Percentiles rank a stretch among this genome's conserved stretches.
These are phyloP conservation scores for Brettanomyces naardenensis DNA, from an alignment of 805 yeast genomes.

Conservation along the genomic window DNA sequence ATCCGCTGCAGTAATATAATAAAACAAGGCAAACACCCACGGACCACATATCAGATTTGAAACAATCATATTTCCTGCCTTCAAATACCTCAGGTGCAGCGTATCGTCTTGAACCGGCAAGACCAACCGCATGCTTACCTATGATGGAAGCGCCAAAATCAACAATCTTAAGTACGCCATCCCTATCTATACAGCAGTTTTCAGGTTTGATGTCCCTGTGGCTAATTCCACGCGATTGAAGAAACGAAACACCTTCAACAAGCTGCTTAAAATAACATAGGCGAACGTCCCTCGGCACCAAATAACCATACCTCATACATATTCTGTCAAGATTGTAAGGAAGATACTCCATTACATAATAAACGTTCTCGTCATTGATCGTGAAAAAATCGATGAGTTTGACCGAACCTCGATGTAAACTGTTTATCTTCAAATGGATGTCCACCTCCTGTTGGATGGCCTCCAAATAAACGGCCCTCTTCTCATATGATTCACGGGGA, in stretches of 20 bases:
- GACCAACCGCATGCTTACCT: constrained; percentile 26
- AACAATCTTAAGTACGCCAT: constrained; percentile 32
- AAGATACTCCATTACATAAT: constrained; percentile 27
- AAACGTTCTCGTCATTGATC: constrained; percentile 15
- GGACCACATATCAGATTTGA: constrained; percentile 41
- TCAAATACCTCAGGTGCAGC: constrained; percentile 41
- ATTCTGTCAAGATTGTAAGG: constrained; percentile 21
- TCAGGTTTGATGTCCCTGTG: constrained; percentile 47
- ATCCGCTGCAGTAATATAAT: constrained; percentile 16
- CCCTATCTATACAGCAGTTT: constrained; percentile 31
- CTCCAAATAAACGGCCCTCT: constrained; percentile 29
- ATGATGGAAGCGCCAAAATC: constrained; percentile 42
- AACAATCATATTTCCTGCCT: constrained; percentile 32
- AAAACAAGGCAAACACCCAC: constrained; percentile 35
- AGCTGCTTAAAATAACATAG: constrained; percentile 35
- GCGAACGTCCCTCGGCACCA: constrained; percentile 9
- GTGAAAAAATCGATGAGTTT: constrained; percentile 25
- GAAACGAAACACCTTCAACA: constrained; percentile 27
- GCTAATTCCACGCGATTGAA: constrained; percentile 30
- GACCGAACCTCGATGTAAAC: constrained; percentile 27
- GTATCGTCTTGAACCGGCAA: constrained; percentile 39
- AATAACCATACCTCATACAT: neutral
- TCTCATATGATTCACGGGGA: constrained; percentile 31
- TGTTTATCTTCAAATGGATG: constrained; percentile 19
- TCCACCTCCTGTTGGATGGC: constrained; percentile 32